Percentiles rank a stretch among this genome's conserved stretches.
These are phyloP conservation scores for Eimeria maxima DNA, from an alignment of 169 alveolate genomes.

Conservation along the genomic window DNA sequence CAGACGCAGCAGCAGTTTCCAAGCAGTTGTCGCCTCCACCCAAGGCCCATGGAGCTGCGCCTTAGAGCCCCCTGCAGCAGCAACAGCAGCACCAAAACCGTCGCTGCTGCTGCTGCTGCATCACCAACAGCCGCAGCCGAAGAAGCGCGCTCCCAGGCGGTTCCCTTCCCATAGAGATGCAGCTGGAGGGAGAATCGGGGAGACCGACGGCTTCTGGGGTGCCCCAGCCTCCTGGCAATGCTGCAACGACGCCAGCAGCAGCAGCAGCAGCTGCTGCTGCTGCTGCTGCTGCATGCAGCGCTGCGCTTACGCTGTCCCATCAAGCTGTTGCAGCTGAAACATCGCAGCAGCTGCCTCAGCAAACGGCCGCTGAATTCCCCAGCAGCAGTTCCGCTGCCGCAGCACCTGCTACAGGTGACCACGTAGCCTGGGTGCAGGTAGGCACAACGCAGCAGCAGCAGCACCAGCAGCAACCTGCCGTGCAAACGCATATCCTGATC, in stretches of 20 bases:
- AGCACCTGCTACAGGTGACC: slow-evolving; percentile 46
- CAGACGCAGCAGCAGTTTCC: background rate
- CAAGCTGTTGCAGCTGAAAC: slow-evolving; percentile 2
- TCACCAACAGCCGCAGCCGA: slow-evolving; percentile 23
- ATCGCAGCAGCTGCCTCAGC: slow-evolving; percentile 41
- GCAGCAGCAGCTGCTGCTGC: slow-evolving; percentile 79
- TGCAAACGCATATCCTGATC: slow-evolving; percentile 42
- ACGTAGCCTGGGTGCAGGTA: slow-evolving; percentile 65
- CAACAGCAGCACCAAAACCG: slow-evolving; percentile 68
- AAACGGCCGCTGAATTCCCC: background rate
- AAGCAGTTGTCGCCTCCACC: background rate
- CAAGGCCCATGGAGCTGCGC: slow-evolving; percentile 72
- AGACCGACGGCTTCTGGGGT: slow-evolving; percentile 32
- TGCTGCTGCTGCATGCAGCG: slow-evolving; percentile 77
- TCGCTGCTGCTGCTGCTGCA: slow-evolving; percentile 77
- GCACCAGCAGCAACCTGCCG: slow-evolving; percentile 67
- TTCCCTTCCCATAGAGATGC: slow-evolving; percentile 32
- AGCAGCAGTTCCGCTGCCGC: slow-evolving; percentile 72
- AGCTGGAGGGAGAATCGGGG: slow-evolving; percentile 25
- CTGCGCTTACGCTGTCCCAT: slow-evolving; percentile 62
- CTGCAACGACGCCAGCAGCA: slow-evolving; percentile 66
- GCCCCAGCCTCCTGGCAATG: slow-evolving; percentile 3
- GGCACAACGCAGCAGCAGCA: slow-evolving; percentile 76
- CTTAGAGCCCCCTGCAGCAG: slow-evolving; percentile 50
- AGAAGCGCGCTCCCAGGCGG: slow-evolving; percentile 14